Evolutionary conservation across 306 rosid genomes (phyloP).

Genomic region (Begonia peltatifolia): DNA sequence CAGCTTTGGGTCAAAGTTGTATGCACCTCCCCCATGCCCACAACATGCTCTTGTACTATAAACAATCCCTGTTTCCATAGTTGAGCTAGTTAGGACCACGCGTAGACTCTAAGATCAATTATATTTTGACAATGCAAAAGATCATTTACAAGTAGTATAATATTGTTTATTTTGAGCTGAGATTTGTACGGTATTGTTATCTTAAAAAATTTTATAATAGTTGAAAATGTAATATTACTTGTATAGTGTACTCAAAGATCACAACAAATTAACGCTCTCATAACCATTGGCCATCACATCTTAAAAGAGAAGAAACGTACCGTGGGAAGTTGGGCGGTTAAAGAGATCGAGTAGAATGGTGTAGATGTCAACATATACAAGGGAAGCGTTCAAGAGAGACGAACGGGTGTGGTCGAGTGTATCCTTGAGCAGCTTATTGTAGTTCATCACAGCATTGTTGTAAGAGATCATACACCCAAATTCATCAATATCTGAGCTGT

Average conservation of each 20-base stretch:
- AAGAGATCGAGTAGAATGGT: constrained; percentile 51
- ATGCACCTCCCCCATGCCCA: constrained; percentile 66
- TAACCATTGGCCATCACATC: background rate
- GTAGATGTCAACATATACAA: constrained; percentile 49
- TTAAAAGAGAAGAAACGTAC: constrained; percentile 9
- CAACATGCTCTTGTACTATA: constrained; percentile 79
- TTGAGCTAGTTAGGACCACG: background rate
- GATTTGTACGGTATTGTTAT: no score
- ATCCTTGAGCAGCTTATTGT: constrained; percentile 39
- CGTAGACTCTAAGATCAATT: background rate
- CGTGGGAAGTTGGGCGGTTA: constrained; percentile 41
- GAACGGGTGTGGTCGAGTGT: constrained; percentile 25
- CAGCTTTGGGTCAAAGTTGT: constrained; percentile 46
- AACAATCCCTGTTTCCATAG: constrained; percentile 30
- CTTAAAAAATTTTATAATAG: no score
- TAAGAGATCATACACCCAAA: constrained; percentile 56
- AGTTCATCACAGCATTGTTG: constrained; percentile 46
- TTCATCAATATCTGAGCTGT: constrained; percentile 39
- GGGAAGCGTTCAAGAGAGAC: constrained; percentile 32
- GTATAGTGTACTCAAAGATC: no score
- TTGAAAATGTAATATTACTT: no score
- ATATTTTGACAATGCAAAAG: no score
- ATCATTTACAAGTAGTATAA: no score
- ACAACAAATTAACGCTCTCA: no score
- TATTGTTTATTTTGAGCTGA: no score